These are phyloP conservation scores for Glycine soja DNA, from an alignment of 306 rosid species.

Conservation along the genomic window DNA sequence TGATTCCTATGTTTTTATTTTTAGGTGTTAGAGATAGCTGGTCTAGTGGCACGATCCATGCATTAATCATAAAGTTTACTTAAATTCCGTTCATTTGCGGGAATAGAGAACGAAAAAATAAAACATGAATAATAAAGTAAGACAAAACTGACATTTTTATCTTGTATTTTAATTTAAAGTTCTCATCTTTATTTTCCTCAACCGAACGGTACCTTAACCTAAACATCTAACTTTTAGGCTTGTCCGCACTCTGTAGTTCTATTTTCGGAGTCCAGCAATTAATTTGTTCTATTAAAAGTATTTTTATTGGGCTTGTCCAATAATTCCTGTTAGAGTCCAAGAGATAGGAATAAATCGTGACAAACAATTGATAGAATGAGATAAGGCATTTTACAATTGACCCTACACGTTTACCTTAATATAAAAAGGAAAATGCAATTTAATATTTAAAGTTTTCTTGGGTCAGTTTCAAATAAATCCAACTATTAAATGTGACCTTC, in stretches of 20 bases:
- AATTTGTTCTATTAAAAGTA: not conserved
- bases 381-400: not conserved
- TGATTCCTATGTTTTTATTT: no score
- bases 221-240: not conserved
- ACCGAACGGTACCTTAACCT: no score
- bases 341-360: not conserved
- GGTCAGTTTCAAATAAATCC: constrained; percentile 3
- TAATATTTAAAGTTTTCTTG: not conserved
- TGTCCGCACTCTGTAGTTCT: not conserved
- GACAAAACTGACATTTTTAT: no score
- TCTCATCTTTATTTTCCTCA: no score
- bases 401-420: not conserved
- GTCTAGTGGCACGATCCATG: no score
- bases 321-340: not conserved
- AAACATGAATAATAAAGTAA: no score
- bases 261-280: not conserved
- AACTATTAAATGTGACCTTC: not conserved
- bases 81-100: no score
- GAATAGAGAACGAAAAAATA: no score
- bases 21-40: no score
- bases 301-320: not conserved
- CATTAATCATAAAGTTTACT: no score
- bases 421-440: not conserved
- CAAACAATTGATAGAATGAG: not conserved
- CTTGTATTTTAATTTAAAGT: no score